phyloP scores from a whole-genome alignment of 768 basidiomycete species.

The Boletus rubropictus region DNA sequence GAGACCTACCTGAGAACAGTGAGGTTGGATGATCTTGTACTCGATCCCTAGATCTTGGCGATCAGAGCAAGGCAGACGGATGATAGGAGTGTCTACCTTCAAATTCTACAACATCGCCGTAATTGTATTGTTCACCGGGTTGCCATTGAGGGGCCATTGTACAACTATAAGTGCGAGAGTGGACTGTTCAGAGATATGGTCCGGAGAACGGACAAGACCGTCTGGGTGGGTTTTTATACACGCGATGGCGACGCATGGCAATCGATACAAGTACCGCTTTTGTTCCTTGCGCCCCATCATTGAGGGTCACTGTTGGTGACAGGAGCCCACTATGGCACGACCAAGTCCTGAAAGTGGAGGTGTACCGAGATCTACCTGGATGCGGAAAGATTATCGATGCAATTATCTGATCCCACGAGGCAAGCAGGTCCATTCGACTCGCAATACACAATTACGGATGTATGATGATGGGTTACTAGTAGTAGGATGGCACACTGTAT shows the following conservation, averaged over 20 bases:
- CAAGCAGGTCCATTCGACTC: no score
- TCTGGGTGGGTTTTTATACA: slow-evolving; percentile 17
- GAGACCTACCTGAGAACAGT: slow-evolving; percentile 55
- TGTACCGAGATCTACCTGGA: no score
- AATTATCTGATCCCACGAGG: no score
- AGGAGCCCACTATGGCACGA: no score
- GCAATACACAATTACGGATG: no score
- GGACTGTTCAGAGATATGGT: slow-evolving; percentile 6
- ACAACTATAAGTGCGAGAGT: not conserved
- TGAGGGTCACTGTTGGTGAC: not conserved
- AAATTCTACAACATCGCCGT: slow-evolving; percentile 50
- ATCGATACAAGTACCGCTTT: slow-evolving; percentile 7
- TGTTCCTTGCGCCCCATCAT: not conserved
- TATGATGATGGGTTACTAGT: no score
- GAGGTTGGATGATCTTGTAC: slow-evolving; percentile 71
- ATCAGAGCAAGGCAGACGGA: slow-evolving; percentile 6
- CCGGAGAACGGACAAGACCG: not conserved
- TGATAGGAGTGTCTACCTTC: slow-evolving; percentile 37
- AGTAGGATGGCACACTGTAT: no score
- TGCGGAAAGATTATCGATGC: no score
- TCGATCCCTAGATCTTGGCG: slow-evolving; percentile 31
- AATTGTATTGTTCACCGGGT: slow-evolving; percentile 56
- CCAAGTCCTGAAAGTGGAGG: no score
- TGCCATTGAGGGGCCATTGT: slow-evolving; percentile 49
- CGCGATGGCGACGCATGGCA: slow-evolving; percentile 2